These are phyloP conservation scores for Phytopythium vexans DNA, from an alignment of 352 stramenopile species.

Conservation along the genomic window DNA sequence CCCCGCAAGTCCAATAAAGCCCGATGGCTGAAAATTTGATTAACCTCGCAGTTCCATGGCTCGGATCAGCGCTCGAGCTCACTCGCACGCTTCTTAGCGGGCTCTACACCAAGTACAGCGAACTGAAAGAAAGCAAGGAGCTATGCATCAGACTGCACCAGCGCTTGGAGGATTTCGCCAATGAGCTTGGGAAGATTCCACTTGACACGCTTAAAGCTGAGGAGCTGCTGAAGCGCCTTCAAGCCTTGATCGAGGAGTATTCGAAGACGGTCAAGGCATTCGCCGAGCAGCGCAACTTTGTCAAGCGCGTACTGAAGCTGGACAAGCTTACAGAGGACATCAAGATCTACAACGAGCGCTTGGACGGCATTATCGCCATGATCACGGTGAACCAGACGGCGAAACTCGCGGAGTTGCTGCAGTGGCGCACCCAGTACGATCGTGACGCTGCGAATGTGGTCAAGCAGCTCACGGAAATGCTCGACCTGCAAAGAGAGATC, in stretches of 20 bases:
- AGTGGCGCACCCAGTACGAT: constrained; percentile 16
- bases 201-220: constrained; percentile 13
- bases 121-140: constrained; percentile 9
- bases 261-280: constrained; percentile 2
- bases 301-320: constrained; percentile 8
- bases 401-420: constrained; percentile 2
- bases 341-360: constrained; percentile 16
- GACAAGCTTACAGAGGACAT: constrained; percentile 13
- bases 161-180: constrained; percentile 4
- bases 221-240: constrained; percentile 5
- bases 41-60: neutral
- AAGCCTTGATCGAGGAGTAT: constrained; percentile 6
- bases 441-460: constrained; percentile 1
- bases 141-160: constrained; percentile 9
- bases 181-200: constrained; percentile 8
- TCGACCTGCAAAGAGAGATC: constrained; percentile 7
- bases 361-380: constrained; percentile 9
- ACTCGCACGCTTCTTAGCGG: neutral
- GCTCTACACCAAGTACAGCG: constrained; percentile 6
- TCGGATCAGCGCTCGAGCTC: neutral
- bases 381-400: constrained; percentile 6
- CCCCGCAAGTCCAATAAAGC: no score
- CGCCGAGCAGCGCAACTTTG: constrained; percentile 7
- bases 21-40: neutral
- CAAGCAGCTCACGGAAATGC: constrained; percentile 1